Conservation (phyloP, 208 protist species). For the Acanthamoeba culbertsoni region DNA sequence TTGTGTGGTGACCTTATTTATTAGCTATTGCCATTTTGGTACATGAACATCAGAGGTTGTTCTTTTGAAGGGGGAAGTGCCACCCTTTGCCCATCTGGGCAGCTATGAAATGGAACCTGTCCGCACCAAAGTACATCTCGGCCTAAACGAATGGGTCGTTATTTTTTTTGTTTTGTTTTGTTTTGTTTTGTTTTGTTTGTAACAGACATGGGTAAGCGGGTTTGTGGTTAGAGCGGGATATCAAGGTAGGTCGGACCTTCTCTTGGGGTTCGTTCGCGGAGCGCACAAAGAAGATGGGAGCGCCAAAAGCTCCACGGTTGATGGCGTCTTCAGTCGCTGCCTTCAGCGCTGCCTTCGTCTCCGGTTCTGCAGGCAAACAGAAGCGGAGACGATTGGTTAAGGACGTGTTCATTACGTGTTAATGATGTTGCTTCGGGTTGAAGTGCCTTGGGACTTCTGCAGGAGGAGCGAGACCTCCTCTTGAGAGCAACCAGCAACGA, state of each 20-base stretch:
- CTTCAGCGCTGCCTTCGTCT: conserved; percentile 35
- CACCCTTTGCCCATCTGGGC: neutral
- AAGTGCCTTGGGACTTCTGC: neutral
- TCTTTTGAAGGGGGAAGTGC: neutral
- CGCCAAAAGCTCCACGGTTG: neutral
- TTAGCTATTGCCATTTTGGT: too few species aligned
- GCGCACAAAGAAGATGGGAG: conserved; percentile 10
- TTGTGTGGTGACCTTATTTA: neutral
- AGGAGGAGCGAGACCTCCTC: neutral
- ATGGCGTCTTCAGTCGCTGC: neutral
- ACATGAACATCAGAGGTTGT: conserved; percentile 35
- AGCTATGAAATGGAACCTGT: conserved; percentile 38
- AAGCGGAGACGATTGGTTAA: neutral
- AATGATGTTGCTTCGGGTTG: too few species aligned
- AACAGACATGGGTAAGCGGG: neutral
- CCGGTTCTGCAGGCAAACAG: neutral
- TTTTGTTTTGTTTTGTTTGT: too few species aligned
- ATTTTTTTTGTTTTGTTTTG: too few species aligned
- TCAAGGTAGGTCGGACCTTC: neutral
- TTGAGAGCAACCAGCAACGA: neutral
- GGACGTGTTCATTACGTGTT: neutral
- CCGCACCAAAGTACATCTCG: conserved; percentile 23
- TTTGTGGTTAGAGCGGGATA: neutral
- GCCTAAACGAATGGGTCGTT: neutral
- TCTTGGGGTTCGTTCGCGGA: neutral